Evolutionary conservation across 495 filamentous ascomycete genomes (phyloP), one percentile per base, ranked within the genome.

Genomic region (Penicillium bovifimosum): DNA sequence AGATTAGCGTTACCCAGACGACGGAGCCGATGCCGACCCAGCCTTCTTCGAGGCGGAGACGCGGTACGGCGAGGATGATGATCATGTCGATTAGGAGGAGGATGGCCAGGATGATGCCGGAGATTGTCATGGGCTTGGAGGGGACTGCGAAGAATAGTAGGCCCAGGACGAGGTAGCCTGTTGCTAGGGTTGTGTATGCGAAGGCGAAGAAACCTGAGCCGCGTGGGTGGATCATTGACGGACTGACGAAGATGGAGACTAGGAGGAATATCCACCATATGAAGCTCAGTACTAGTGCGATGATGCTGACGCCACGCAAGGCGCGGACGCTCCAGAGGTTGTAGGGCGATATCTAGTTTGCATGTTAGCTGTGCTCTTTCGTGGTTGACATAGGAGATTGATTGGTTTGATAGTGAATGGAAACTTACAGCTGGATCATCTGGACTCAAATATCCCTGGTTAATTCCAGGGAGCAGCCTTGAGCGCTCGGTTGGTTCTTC

Each of bases 191-290:
- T 4, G 86, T 78, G 66, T 86, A 96, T 50, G 84, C 77, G 60
- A 96, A 96, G 40, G 84, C 75, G 69, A 91, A 91, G 80, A 95
- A 98, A 6, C 91, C 91, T 26, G 88, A 91, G 1, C 93, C 93
- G 8, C 91, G 83, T 11, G 86, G 81, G 63, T 95, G 82, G 62
- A 96, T 83, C 46, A 84, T 81, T 0, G 93, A 92, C 3, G 90
- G 87, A 50, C 84, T 95, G 61, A 95, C 81, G 68, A 98, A 98
- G 47, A 85, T 81, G 17, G 87, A 87, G 3, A 96, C 81, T 13
- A 98, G 74, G 11, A 96, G 76, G 47, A 96, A 70, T 7, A 86
- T 77, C 92, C 93, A 96, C 91, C 93, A 98, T 35, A 90, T 59
- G 58, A 96, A 88, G 62, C 79, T 86, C 59, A 95, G 66, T 50